These are phyloP conservation scores for Fomitopsis betulina DNA, from an alignment of 1,284 basidiomycete species.

Conservation along the genomic window DNA sequence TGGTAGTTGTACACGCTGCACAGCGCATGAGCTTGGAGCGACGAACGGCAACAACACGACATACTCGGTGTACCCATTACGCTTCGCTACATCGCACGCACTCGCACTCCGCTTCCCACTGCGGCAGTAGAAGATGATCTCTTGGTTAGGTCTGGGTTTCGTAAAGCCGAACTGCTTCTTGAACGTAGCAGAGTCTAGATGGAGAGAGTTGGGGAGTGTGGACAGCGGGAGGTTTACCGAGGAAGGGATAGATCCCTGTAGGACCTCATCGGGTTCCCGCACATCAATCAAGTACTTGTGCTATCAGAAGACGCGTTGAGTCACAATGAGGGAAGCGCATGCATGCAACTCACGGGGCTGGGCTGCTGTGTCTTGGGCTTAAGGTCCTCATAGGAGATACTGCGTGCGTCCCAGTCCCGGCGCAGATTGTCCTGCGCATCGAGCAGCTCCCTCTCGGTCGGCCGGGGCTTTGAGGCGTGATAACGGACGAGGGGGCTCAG, in stretches of 20 bases:
- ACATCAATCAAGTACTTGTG: conserved; percentile 88
- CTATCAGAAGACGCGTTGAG: conserved; percentile 33
- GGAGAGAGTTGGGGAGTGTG: conserved; percentile 67
- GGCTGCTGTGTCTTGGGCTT: conserved; percentile 83
- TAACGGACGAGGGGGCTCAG: conserved; percentile 24
- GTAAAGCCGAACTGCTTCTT: conserved; percentile 75
- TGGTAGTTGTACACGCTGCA: conserved; percentile 79
- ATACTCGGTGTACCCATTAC: conserved; percentile 84
- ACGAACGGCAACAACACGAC: conserved; percentile 28
- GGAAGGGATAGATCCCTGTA: conserved; percentile 93
- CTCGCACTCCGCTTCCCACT: conserved; percentile 83
- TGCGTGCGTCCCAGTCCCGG: conserved; percentile 66
- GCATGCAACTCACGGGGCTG: conserved; percentile 54
- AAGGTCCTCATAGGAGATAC: conserved; percentile 79
- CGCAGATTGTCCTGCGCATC: conserved; percentile 46
- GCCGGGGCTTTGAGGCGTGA: conserved; percentile 32
- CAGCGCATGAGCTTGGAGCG: neutral
- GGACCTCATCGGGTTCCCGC: conserved; percentile 90
- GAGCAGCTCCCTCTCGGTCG: conserved; percentile 30
- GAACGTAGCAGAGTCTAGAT: conserved; percentile 59
- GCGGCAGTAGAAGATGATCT: conserved; percentile 92
- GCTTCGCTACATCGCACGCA: conserved; percentile 81
- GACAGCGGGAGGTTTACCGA: conserved; percentile 93
- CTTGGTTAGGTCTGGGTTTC: conserved; percentile 75
- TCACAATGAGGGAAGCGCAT: conserved; percentile 8